Conservation (phyloP, 768 basidiomycete species). For the Agaricus subrufescens region DNA sequence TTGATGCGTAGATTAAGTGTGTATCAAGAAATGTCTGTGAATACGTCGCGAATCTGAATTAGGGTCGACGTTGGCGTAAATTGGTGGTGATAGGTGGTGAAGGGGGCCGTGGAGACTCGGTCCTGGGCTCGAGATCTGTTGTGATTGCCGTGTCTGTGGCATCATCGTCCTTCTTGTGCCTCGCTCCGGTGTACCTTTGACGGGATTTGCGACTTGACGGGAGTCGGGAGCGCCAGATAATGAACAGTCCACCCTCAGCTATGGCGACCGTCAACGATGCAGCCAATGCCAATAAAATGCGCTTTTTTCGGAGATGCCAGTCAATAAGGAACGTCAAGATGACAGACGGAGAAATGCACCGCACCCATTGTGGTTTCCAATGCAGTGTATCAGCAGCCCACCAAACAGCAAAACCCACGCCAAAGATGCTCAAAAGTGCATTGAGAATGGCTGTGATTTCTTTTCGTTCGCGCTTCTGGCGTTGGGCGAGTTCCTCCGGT, state of each 20-base stretch:
- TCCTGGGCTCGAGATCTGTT: slow-evolving; percentile 8
- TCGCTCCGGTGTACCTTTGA: slow-evolving; percentile 9
- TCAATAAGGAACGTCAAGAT: slow-evolving; percentile 5
- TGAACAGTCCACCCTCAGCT: slow-evolving; percentile 64
- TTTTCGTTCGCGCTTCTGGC: slow-evolving; percentile 51
- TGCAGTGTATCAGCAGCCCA: slow-evolving; percentile 62
- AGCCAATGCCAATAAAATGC: slow-evolving; percentile 57
- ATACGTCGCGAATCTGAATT: slow-evolving; percentile 6
- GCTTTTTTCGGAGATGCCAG: slow-evolving; percentile 25
- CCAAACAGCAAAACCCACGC: slow-evolving; percentile 66
- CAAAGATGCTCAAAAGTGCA: slow-evolving; percentile 62
- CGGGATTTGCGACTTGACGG: slow-evolving; percentile 16
- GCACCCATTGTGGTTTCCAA: slow-evolving; percentile 75
- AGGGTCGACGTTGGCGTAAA: slow-evolving; percentile 7
- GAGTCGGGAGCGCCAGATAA: slow-evolving; percentile 63
- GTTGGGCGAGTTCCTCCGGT: slow-evolving; percentile 42
- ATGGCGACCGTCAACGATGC: slow-evolving; percentile 63
- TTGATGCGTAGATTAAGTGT: slow-evolving; percentile 54
- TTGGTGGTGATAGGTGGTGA: neutral
- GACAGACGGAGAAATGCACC: slow-evolving; percentile 19
- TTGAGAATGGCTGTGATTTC: slow-evolving; percentile 70
- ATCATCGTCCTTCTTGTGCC: slow-evolving; percentile 34
- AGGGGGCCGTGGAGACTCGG: neutral
- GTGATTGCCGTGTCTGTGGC: slow-evolving; percentile 14
- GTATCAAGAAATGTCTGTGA: slow-evolving; percentile 28